Conservation (phyloP, 2,329 filamentous ascomycete species). For the Aspergillus sp. region DNA sequence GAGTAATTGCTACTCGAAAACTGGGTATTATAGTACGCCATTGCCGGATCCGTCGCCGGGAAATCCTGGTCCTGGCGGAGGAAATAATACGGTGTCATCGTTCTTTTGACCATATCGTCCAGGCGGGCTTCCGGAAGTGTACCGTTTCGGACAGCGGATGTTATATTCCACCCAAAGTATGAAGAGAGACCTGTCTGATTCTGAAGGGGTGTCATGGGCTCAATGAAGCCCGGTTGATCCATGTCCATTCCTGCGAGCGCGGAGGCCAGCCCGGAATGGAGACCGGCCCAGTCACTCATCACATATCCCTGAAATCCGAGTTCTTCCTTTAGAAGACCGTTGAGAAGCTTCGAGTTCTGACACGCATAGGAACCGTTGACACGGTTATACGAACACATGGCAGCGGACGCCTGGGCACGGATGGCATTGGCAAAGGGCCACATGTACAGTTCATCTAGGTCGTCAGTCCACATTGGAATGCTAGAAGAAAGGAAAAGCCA, state of each 20-base stretch:
- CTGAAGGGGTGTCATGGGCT: no score
- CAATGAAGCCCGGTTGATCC: not conserved
- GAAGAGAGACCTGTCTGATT: no score
- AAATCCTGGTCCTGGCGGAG: slow-evolving; percentile 2
- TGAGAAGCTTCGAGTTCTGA: slow-evolving; percentile 73
- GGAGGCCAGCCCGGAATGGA: slow-evolving; percentile 64
- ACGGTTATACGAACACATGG: slow-evolving; percentile 61
- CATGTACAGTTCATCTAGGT: slow-evolving; percentile 56
- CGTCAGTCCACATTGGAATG: no score
- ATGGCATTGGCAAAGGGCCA: slow-evolving; percentile 65
- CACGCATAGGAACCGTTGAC: slow-evolving; percentile 76
- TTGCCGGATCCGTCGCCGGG: not conserved
- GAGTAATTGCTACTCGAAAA: no score
- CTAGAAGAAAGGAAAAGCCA: no score
- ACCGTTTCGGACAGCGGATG: slow-evolving; percentile 59
- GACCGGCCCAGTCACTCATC: slow-evolving; percentile 74
- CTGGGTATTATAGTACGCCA: no score
- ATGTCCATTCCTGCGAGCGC: slow-evolving; percentile 41
- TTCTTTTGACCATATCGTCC: slow-evolving; percentile 57
- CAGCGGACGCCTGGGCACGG: slow-evolving; percentile 53
- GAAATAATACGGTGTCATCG: slow-evolving; percentile 7
- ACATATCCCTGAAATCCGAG: slow-evolving; percentile 77
- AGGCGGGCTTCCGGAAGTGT: slow-evolving; percentile 55
- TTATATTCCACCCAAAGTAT: slow-evolving; percentile 15
- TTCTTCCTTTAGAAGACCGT: slow-evolving; percentile 73